These are phyloP conservation scores for Narthecium ossifragum DNA, from an alignment of 106 monocot genomes.

Conservation along the genomic window DNA sequence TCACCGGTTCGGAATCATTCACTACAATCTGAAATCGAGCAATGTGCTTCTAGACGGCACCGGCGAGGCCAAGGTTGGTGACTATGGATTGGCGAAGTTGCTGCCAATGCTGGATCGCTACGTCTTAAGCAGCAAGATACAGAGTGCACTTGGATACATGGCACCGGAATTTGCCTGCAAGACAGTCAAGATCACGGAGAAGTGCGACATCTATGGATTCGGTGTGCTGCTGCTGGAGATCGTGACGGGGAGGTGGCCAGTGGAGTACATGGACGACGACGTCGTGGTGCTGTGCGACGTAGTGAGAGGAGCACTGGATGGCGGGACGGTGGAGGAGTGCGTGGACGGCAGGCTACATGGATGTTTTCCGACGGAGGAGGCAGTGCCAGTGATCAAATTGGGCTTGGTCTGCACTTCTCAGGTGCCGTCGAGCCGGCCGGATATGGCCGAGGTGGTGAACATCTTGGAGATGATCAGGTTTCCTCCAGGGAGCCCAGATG, in stretches of 20 bases:
- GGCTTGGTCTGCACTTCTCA: slow-evolving; percentile 64
- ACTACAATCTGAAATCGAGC: slow-evolving; percentile 58
- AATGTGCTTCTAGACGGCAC: slow-evolving; percentile 44
- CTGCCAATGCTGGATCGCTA: slow-evolving; percentile 64
- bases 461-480: slow-evolving; percentile 61
- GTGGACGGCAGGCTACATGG: slow-evolving; percentile 50
- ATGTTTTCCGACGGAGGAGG: slow-evolving; percentile 43
- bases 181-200: slow-evolving; percentile 39
- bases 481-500: slow-evolving; percentile 41
- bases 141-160: slow-evolving; percentile 65
- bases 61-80: slow-evolving; percentile 47
- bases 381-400: slow-evolving; percentile 51
- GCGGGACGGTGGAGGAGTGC: slow-evolving; percentile 40
- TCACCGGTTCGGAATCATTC: slow-evolving; percentile 37
- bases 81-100: slow-evolving; percentile 64
- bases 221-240: slow-evolving; percentile 55
- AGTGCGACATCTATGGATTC: slow-evolving; percentile 62
- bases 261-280: slow-evolving; percentile 57
- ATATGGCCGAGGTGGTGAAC: slow-evolving; percentile 65
- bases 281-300: slow-evolving; percentile 51
- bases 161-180: slow-evolving; percentile 63
- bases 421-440: slow-evolving; percentile 50
- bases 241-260: slow-evolving; percentile 41
- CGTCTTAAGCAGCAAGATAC: slow-evolving; percentile 48
- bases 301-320: slow-evolving; percentile 37